Conservation (phyloP, 371 early-diverging fungal species). For the Paraphysoderma sedebokerense region DNA sequence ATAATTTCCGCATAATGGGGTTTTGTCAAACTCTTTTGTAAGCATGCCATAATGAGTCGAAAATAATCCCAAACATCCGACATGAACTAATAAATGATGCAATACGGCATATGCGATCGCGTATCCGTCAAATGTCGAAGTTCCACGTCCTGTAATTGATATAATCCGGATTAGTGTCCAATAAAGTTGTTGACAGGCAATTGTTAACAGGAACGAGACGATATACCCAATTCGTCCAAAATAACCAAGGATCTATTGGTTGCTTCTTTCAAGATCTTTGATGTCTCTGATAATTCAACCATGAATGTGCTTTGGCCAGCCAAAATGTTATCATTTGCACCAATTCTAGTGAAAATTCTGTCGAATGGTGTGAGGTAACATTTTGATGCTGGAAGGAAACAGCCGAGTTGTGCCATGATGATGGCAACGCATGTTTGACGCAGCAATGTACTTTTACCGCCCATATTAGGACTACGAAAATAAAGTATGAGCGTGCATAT, state of each 20-base stretch:
- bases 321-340: slow-evolving; percentile 94
- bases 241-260: slow-evolving; percentile 92
- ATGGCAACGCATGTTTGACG: slow-evolving; percentile 93
- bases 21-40: slow-evolving; percentile 56
- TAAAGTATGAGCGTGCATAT: too few relatives aligned
- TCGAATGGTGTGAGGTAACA: slow-evolving; percentile 81
- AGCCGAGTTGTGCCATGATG: slow-evolving; percentile 97
- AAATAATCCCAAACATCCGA: slow-evolving; percentile 84
- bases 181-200: slow-evolving; percentile 20
- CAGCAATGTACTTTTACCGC: slow-evolving; percentile 90
- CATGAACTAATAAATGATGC: slow-evolving; percentile 60
- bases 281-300: slow-evolving; percentile 95
- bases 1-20: slow-evolving; percentile 24
- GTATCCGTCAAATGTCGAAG: slow-evolving; percentile 92
- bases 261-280: slow-evolving; percentile 82
- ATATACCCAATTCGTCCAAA: slow-evolving; percentile 99
- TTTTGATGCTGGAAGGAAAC: slow-evolving; percentile 77
- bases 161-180: slow-evolving; percentile 11
- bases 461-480: too few relatives aligned
- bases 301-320: slow-evolving; percentile 99
- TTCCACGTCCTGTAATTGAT: slow-evolving; percentile 72
- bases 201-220: too few relatives aligned
- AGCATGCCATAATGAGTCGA: slow-evolving; percentile 96
- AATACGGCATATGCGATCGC: slow-evolving; percentile 93
- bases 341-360: slow-evolving; percentile 92